Evolutionary conservation across 2,329 filamentous ascomycete species (phyloP).

Genomic region (Calonectria multiphialidica): DNA sequence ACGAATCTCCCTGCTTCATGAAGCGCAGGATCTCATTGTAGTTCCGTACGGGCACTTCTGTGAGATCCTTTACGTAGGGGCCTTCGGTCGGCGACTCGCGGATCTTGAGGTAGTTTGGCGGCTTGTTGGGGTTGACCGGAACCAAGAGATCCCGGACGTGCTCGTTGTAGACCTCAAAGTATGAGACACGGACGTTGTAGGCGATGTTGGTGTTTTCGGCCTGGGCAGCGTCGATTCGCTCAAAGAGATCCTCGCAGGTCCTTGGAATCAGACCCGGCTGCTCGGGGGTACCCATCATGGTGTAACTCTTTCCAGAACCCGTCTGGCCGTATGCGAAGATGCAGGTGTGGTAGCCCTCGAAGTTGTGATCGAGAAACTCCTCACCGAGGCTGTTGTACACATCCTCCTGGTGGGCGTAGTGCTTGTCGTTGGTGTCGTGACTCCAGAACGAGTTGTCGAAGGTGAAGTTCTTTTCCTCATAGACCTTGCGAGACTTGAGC

Average conservation of each 20-base stretch:
- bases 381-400: slow-evolving; percentile 95
- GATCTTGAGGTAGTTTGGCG: slow-evolving; percentile 95
- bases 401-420: slow-evolving; percentile 93
- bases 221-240: slow-evolving; percentile 83
- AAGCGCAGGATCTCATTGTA: slow-evolving; percentile 88
- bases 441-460: slow-evolving; percentile 99
- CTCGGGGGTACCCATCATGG: slow-evolving; percentile 92
- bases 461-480: slow-evolving; percentile 91
- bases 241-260: slow-evolving; percentile 95
- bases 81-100: slow-evolving; percentile 95
- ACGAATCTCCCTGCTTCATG: slow-evolving; percentile 91
- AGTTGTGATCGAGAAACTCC: slow-evolving; percentile 99
- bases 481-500: slow-evolving; percentile 74
- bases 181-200: slow-evolving; percentile 97
- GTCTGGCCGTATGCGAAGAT: slow-evolving; percentile 99
- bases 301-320: slow-evolving; percentile 97
- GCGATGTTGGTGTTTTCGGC: slow-evolving; percentile 91
- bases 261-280: slow-evolving; percentile 93
- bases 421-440: slow-evolving; percentile 80
- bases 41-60: slow-evolving; percentile 90
- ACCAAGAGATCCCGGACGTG: slow-evolving; percentile 95
- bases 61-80: slow-evolving; percentile 96
- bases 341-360: slow-evolving; percentile 98
- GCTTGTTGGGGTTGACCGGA: slow-evolving; percentile 75
- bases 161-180: slow-evolving; percentile 99